Conservation (phyloP, 495 filamentous ascomycete species). For the Beverwykella pulmonaria region DNA sequence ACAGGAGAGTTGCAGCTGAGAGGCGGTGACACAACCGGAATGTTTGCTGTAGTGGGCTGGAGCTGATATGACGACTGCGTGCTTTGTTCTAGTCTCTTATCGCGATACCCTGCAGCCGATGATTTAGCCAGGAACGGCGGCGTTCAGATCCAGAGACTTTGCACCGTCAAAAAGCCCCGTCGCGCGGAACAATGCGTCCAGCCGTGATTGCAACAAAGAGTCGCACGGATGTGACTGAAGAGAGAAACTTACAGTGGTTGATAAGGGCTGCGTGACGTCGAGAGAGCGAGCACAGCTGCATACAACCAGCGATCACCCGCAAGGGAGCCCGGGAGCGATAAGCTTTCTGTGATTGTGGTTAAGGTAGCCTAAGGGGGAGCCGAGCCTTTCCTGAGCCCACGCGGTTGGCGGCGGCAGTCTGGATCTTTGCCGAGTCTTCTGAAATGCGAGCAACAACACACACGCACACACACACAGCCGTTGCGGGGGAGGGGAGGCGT, state of each 20-base stretch:
- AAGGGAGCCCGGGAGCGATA: constrained; percentile 26
- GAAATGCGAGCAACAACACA: constrained; percentile 4
- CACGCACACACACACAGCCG: too few relatives aligned
- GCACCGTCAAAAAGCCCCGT: constrained; percentile 15
- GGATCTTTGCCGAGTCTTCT: neutral
- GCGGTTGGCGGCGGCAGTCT: constrained; percentile 27
- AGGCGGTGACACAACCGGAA: constrained; percentile 39
- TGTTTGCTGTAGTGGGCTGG: constrained; percentile 18
- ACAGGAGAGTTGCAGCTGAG: constrained; percentile 25
- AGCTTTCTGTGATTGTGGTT: constrained; percentile 23
- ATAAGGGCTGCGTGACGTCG: neutral
- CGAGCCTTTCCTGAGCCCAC: constrained; percentile 23
- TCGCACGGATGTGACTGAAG: neutral
- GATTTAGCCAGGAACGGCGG: constrained; percentile 40
- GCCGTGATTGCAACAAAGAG: constrained; percentile 1
- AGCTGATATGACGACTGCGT: constrained; percentile 33
- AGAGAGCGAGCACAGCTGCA: constrained; percentile 8
- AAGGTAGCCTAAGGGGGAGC: constrained; percentile 4
- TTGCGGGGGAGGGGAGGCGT: neutral
- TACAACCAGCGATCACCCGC: constrained; percentile 11
- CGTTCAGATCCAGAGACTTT: neutral
- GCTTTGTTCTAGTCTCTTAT: constrained; percentile 40
- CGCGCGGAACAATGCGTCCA: neutral
- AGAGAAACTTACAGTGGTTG: neutral
- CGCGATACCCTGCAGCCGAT: constrained; percentile 37